These are phyloP conservation scores for Ceratobasidium sp. DNA, from an alignment of 1,284 basidiomycete genomes.

Conservation along the genomic window DNA sequence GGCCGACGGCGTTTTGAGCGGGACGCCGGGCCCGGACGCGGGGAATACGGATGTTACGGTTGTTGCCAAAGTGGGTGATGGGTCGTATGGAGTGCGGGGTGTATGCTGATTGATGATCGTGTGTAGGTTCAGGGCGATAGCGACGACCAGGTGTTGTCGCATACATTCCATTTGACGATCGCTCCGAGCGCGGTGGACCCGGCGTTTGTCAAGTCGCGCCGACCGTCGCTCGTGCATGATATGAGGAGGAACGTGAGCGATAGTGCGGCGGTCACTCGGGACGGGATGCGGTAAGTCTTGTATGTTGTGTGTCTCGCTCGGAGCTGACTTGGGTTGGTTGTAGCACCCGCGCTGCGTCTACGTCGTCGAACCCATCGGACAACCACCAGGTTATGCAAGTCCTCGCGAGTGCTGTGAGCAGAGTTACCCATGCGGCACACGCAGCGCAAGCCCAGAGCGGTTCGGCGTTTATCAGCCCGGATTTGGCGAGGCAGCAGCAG, in stretches of 20 bases:
- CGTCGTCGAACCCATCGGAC: constrained; percentile 55
- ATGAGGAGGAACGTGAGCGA: constrained; percentile 71
- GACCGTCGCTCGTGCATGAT: constrained; percentile 70
- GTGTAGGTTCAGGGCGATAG: constrained; percentile 66
- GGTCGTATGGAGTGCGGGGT: constrained; percentile 34
- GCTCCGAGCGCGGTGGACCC: constrained; percentile 71
- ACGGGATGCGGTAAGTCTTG: constrained; percentile 47
- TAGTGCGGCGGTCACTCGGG: constrained; percentile 58
- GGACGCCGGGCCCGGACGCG: constrained; percentile 75
- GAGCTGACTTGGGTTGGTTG: constrained; percentile 39
- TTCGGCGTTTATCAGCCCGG: constrained; percentile 50
- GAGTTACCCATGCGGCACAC: constrained; percentile 42
- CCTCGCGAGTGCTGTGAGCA: constrained; percentile 42
- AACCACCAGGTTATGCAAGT: constrained; percentile 77
- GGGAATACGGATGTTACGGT: constrained; percentile 76
- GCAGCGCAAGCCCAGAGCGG: constrained; percentile 58
- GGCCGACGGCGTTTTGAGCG: constrained; percentile 81
- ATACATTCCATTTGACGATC: constrained; percentile 75
- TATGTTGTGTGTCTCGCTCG: constrained; percentile 49
- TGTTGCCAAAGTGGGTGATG: constrained; percentile 69
- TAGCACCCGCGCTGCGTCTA: constrained; percentile 47
- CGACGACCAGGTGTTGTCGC: constrained; percentile 71
- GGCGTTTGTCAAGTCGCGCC: constrained; percentile 65
- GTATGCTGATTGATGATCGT: constrained; percentile 7
- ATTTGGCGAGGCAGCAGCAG: constrained; percentile 73